A percentile compares a stretch with the other conserved stretches of the same genome.
Conservation (phyloP, 2,329 filamentous ascomycete genomes). For the Neoarthrinium moseri region DNA sequence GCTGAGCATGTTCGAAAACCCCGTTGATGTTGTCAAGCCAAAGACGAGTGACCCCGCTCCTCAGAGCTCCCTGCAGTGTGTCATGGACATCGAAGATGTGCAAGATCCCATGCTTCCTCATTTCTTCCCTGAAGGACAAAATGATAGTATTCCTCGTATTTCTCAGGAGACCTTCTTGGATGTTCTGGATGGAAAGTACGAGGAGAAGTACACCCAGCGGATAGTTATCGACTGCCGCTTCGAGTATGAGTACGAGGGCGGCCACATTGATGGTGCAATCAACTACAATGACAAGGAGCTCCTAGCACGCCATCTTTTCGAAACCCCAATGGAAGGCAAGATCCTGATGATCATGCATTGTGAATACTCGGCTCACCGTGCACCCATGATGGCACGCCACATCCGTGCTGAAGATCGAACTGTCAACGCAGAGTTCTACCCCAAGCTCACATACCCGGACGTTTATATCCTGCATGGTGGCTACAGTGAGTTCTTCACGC, state of each 20-base stretch:
- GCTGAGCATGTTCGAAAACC: conserved; percentile 96
- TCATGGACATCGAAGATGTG: conserved; percentile 80
- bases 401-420: conserved; percentile 86
- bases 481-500: conserved; percentile 87
- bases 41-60: conserved; percentile 61
- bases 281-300: conserved; percentile 98
- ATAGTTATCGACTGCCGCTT: conserved; percentile 95
- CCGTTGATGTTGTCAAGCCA: conserved; percentile 81
- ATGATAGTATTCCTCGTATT: conserved; percentile 87
- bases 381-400: conserved; percentile 93
- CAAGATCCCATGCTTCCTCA: conserved; percentile 77
- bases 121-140: conserved; percentile 75
- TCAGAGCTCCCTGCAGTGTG: conserved; percentile 63
- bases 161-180: conserved; percentile 76
- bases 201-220: conserved; percentile 72
- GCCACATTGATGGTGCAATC: conserved; percentile 88
- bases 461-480: conserved; percentile 96
- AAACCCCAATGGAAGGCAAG: conserved; percentile 61
- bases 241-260: conserved; percentile 97
- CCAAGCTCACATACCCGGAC: conserved; percentile 88
- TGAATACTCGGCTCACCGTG: conserved; percentile 96
- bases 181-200: conserved; percentile 84
- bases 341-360: conserved; percentile 93
- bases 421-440: conserved; percentile 82
- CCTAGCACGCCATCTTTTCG: conserved; percentile 76